A percentile compares a stretch with the other conserved stretches of the same genome.
Conservation (phyloP, 331 rosid species). For the Pyracantha coccinea region DNA sequence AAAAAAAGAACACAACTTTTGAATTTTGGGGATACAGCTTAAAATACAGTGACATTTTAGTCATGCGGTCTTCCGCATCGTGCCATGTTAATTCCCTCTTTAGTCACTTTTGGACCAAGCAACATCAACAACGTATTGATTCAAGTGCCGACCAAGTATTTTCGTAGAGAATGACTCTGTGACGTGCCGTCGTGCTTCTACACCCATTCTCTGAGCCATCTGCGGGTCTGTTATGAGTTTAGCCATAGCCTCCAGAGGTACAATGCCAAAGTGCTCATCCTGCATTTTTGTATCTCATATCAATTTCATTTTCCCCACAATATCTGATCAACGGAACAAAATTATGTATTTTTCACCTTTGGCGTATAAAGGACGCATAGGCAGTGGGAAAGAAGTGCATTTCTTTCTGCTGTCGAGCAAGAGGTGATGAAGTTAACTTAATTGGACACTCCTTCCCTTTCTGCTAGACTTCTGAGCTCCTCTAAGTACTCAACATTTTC, state of each 20-base stretch:
- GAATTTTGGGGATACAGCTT: too few relatives aligned
- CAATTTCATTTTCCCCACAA: not conserved
- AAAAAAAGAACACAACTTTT: too few relatives aligned
- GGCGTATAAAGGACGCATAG: constrained; percentile 77
- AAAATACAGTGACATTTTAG: too few relatives aligned
- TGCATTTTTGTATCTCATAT: constrained; percentile 21
- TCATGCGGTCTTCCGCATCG: not conserved
- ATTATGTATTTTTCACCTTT: constrained; percentile 31
- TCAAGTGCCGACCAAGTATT: constrained; percentile 58
- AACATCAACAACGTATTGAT: constrained; percentile 52
- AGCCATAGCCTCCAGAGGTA: constrained; percentile 88
- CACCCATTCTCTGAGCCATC: constrained; percentile 59
- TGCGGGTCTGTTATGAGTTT: constrained; percentile 48
- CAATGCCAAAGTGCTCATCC: constrained; percentile 98
- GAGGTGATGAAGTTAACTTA: constrained; percentile 64
- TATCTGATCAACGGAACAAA: not conserved
- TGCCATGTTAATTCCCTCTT: not conserved
- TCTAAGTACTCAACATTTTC: constrained; percentile 88
- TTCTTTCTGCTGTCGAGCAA: constrained; percentile 80
- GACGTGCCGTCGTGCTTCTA: constrained; percentile 70
- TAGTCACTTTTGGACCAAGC: constrained; percentile 49
- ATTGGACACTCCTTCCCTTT: constrained; percentile 56
- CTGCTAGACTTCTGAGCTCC: constrained; percentile 75
- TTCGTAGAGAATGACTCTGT: constrained; percentile 62
- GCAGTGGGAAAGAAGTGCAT: constrained; percentile 76